Conservation (phyloP, 345 rosid species). For the Turritis glabra region DNA sequence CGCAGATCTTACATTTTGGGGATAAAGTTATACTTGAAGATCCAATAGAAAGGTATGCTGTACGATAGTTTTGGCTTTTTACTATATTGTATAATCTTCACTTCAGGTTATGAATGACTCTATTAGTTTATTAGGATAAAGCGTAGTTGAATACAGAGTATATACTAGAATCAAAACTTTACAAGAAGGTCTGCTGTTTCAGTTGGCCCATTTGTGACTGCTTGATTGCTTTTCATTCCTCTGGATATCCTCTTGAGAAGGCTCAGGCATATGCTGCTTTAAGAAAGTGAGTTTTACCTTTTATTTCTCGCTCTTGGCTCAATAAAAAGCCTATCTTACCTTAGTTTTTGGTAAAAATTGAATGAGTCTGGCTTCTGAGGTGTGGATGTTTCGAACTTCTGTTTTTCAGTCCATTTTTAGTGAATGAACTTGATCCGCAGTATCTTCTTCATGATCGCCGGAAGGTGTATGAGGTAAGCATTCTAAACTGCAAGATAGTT, state of each 20-base stretch:
- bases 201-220: slow-evolving; percentile 99
- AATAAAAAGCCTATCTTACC: background rate
- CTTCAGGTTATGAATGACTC: background rate
- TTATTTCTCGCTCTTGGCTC: background rate
- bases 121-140: slow-evolving; percentile 18
- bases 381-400: slow-evolving; percentile 13
- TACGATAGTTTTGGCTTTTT: background rate
- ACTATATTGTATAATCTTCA: background rate
- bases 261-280: slow-evolving; percentile 73
- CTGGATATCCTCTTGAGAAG: slow-evolving; percentile 89
- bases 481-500: slow-evolving; percentile 26
- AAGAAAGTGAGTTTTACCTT: slow-evolving; percentile 65
- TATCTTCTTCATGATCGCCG: slow-evolving; percentile 98
- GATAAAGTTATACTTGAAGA: slow-evolving; percentile 88
- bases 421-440: slow-evolving; percentile 90
- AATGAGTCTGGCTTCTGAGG: slow-evolving; percentile 6
- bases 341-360: background rate
- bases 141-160: background rate
- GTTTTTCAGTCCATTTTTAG: slow-evolving; percentile 80
- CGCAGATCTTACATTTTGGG: slow-evolving; percentile 76
- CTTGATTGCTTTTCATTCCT: slow-evolving; percentile 93
- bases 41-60: slow-evolving; percentile 77
- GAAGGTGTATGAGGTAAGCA: slow-evolving; percentile 91
- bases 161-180: slow-evolving; percentile 28
- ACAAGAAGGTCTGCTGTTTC: slow-evolving; percentile 45